These are phyloP conservation scores for Dictyostelium intermedium DNA, from an alignment of 78 protist genomes.

Conservation along the genomic window DNA sequence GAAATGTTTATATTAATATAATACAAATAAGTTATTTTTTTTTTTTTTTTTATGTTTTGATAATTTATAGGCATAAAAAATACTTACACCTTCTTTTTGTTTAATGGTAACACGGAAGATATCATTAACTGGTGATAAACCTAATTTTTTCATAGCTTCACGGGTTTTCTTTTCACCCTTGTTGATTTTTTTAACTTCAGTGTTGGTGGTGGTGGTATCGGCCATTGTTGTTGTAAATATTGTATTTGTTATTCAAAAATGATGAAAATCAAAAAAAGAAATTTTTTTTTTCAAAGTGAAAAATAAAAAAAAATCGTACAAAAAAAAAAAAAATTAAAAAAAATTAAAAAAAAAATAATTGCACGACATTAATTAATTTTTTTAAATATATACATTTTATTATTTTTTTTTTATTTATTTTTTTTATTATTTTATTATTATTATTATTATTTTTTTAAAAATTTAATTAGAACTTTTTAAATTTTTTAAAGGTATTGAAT, in stretches of 20 bases:
- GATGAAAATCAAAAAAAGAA: not conserved
- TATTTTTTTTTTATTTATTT: not conserved
- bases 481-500: not conserved
- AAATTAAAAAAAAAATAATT: not conserved
- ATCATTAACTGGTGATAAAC: constrained; percentile 90
- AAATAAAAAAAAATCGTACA: not conserved
- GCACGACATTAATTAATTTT: not conserved
- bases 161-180: constrained; percentile 75
- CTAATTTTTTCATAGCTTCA: constrained; percentile 82
- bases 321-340: not conserved
- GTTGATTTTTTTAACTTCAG: constrained; percentile 56
- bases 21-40: too few relatives aligned
- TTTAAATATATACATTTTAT: not conserved
- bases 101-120: constrained; percentile 91
- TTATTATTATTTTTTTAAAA: not conserved
- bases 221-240: not conserved
- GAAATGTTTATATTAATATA: too few relatives aligned
- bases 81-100: constrained; percentile 34
- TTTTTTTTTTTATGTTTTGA: too few relatives aligned
- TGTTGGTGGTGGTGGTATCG: not conserved
- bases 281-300: too few relatives aligned
- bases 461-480: constrained; percentile 9
- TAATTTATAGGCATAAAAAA: too few relatives aligned
- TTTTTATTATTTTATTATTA: not conserved
- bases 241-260: not conserved